A percentile compares a stretch with the other conserved stretches of the same genome.
phyloP scores from a whole-genome alignment of 208 protist genomes.

The Leishmania turanica region DNA sequence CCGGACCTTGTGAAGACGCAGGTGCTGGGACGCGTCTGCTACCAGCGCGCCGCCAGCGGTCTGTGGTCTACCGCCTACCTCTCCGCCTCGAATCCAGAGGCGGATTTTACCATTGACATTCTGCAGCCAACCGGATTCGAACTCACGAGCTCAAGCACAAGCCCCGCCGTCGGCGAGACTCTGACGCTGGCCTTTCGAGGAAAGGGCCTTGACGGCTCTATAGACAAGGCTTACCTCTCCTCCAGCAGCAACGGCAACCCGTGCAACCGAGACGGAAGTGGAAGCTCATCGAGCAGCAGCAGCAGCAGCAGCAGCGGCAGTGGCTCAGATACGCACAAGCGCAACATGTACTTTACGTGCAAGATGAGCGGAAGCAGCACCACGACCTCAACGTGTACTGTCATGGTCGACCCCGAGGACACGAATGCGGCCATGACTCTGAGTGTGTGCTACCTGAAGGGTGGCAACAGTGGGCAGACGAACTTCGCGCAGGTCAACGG shows the following conservation, averaged over 20 bases:
- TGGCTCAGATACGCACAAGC: neutral
- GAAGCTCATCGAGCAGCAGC: neutral
- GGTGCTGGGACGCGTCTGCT: constrained; percentile 79
- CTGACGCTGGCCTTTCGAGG: constrained; percentile 68
- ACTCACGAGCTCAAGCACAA: constrained; percentile 29
- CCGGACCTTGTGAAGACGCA: constrained; percentile 49
- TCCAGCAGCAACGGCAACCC: constrained; percentile 30
- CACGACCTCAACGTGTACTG: constrained; percentile 51
- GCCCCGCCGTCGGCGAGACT: constrained; percentile 52
- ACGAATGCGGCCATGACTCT: constrained; percentile 53
- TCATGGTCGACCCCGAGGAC: constrained; percentile 55
- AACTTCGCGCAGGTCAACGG: constrained; percentile 71
- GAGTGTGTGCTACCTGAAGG: constrained; percentile 79
- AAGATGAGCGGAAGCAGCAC: constrained; percentile 35
- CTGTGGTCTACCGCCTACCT: constrained; percentile 71
- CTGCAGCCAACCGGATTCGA: constrained; percentile 83
- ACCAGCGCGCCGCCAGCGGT: constrained; percentile 38
- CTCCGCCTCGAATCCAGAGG: constrained; percentile 22
- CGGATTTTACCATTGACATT: constrained; percentile 79
- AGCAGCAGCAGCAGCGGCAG: neutral
- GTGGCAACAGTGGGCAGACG: constrained; percentile 17
- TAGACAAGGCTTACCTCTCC: constrained; percentile 75
- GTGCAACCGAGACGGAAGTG: constrained; percentile 20
- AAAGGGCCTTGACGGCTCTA: constrained; percentile 45
- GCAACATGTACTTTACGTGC: constrained; percentile 39